Evolutionary conservation across 2,329 filamentous ascomycete species (phyloP), one percentile per base, ranked within the genome.

Genomic region (Tolypocladium guangdongense): DNA sequence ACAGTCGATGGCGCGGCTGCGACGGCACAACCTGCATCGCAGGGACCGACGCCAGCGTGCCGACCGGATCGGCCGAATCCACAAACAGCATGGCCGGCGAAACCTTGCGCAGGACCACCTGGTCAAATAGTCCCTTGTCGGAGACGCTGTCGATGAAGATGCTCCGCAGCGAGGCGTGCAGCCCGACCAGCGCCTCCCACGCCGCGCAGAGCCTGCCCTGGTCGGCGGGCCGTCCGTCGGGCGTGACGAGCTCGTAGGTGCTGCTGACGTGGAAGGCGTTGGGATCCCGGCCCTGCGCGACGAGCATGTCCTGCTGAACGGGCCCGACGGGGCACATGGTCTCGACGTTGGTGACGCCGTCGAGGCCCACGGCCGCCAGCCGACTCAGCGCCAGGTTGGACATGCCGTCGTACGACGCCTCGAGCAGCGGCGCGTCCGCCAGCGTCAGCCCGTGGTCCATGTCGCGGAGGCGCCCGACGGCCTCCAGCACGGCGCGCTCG

Each of bases 61-160:
- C 73, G 62, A 53, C 68, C 55, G 49, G 69, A 59, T 61, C 51
- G 0, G 65, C 66, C 2, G 72, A 71, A 51, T 80, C 78, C 46
- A 81, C 71, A 52, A 80, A 80, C 5, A 80, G 65, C 72, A 80
- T 79, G 37, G 68, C 71, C 0, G 78, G 76, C 0, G 76, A 78
- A 18, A 70, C 68, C 48, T 68, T 71, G 10, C 70, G 69, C 2
- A 81, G 62, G 7, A 81, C 64, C 12, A 80, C 68, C 58, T 74
- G 75, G 54, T 80, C 76, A 54, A 74, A 80, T 0, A 80, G 63
- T 0, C 75, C 74, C 7, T 74, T 69, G 38, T 73, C 69, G 12
- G 74, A 73, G 14, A 77, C 67, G 36, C 76, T 77, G 47, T 78
- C 76, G 45, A 73, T 74, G 54, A 81, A 81, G 20, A 80, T 67